These are phyloP conservation scores for Sesbania bispinosa DNA, from an alignment of 306 rosid species.

Conservation along the genomic window DNA sequence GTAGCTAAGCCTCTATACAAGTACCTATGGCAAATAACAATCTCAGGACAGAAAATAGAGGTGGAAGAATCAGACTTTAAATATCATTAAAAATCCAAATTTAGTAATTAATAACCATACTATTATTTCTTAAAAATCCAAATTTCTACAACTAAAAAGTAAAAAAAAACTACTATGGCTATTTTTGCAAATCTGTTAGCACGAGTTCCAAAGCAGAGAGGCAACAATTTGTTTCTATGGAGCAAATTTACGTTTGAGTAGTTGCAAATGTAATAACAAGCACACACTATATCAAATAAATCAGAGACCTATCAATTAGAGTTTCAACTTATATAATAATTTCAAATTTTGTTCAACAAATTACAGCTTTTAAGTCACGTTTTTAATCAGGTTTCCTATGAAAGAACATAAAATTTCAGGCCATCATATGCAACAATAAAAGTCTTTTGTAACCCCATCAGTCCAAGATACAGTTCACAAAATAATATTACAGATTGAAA, in stretches of 20 bases:
- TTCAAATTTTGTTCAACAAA: too few species aligned
- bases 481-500: too few species aligned
- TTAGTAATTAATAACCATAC: not conserved
- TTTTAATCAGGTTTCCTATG: not conserved
- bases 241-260: not conserved
- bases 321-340: not conserved
- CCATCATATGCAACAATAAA: too few species aligned
- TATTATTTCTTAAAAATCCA: not conserved
- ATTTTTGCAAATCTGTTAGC: too few species aligned
- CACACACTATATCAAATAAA: not conserved
- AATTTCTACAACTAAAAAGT: too few species aligned
- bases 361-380: too few species aligned
- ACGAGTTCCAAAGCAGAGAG: too few species aligned
- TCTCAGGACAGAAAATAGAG: not conserved
- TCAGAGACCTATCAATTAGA: not conserved
- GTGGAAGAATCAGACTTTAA: not conserved
- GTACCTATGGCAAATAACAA: constrained; percentile 53
- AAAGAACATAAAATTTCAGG: not conserved
- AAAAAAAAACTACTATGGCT: too few species aligned
- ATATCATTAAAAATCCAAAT: constrained; percentile 4
- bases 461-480: too few species aligned
- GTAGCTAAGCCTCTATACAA: constrained; percentile 93
- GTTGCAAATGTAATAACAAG: not conserved
- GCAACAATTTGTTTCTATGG: not conserved
- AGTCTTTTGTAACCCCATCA: too few species aligned